Percentiles rank a stretch among this genome's conserved stretches.
These are phyloP conservation scores for Biancaea sappan DNA, from an alignment of 306 rosid genomes.

Conservation along the genomic window DNA sequence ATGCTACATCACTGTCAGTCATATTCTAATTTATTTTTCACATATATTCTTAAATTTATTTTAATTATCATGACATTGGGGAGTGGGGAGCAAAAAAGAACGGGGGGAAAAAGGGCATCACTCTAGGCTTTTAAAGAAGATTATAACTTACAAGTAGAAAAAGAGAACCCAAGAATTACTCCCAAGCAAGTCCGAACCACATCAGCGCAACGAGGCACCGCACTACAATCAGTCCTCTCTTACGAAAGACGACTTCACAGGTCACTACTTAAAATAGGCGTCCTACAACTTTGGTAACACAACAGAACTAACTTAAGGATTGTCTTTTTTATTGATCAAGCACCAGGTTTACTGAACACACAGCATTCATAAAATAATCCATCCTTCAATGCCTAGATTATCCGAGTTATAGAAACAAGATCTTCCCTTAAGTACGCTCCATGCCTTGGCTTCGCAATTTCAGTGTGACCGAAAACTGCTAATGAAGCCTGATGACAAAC, in stretches of 20 bases:
- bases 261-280: slow-evolving; percentile 40
- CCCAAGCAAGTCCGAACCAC: slow-evolving; percentile 41
- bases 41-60: background rate
- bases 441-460: slow-evolving; percentile 38
- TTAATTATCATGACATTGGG: background rate
- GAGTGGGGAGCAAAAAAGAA: background rate
- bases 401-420: slow-evolving; percentile 41
- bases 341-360: slow-evolving; percentile 47
- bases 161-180: slow-evolving; percentile 24
- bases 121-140: no score
- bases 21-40: no score
- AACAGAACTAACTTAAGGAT: slow-evolving; percentile 46
- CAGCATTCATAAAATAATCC: slow-evolving; percentile 45
- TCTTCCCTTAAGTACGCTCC: slow-evolving; percentile 41
- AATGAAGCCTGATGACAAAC: slow-evolving; percentile 24
- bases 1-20: background rate
- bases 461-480: slow-evolving; percentile 26
- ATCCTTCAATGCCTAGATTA: slow-evolving; percentile 43
- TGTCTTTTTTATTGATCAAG: slow-evolving; percentile 47
- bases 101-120: background rate
- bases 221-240: slow-evolving; percentile 39
- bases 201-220: slow-evolving; percentile 31
- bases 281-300: slow-evolving; percentile 35
- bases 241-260: slow-evolving; percentile 30
- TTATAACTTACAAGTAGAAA: background rate